These are phyloP conservation scores for Yamadazyma diospyri DNA, from an alignment of 1,139 yeast genomes.

Conservation along the genomic window DNA sequence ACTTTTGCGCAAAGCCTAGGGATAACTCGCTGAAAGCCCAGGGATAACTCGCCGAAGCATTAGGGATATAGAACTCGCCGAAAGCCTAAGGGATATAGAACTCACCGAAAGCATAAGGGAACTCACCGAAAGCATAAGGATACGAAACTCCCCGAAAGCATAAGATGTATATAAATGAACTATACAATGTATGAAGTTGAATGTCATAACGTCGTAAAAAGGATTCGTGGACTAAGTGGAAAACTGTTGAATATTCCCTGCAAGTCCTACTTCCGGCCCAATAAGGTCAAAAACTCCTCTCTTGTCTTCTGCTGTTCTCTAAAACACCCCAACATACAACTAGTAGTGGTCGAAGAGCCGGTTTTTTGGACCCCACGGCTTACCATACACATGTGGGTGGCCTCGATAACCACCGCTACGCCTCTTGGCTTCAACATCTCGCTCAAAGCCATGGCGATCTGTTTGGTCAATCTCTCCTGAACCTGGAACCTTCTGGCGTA, in stretches of 20 bases:
- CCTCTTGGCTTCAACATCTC: slow-evolving; percentile 93
- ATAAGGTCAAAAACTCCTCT: slow-evolving; percentile 87
- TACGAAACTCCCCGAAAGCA: no score
- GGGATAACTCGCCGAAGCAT: no score
- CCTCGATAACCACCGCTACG: slow-evolving; percentile 97
- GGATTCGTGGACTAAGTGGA: slow-evolving; percentile 4
- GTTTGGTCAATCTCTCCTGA: slow-evolving; percentile 94
- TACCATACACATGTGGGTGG: slow-evolving; percentile 99
- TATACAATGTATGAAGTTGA: slow-evolving; percentile 29
- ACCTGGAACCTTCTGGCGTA: slow-evolving; percentile 93
- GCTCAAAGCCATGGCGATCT: slow-evolving; percentile 91
- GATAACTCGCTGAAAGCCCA: no score
- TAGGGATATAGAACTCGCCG: no score
- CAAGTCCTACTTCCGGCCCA: slow-evolving; percentile 46
- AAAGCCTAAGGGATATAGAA: no score
- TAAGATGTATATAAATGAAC: slow-evolving; percentile 7
- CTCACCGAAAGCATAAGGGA: no score
- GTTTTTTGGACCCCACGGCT: slow-evolving; percentile 96
- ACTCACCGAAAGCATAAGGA: no score
- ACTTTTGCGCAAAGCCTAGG: no score
- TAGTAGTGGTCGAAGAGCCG: slow-evolving; percentile 89
- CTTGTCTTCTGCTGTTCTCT: slow-evolving; percentile 91
- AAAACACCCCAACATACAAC: slow-evolving; percentile 96
- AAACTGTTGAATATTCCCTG: slow-evolving; percentile 20
- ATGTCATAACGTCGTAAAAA: slow-evolving; percentile 36